Base-by-base conservation (phyloP, 345 rosid genomes). In the Pelargonium nanum region DNA sequence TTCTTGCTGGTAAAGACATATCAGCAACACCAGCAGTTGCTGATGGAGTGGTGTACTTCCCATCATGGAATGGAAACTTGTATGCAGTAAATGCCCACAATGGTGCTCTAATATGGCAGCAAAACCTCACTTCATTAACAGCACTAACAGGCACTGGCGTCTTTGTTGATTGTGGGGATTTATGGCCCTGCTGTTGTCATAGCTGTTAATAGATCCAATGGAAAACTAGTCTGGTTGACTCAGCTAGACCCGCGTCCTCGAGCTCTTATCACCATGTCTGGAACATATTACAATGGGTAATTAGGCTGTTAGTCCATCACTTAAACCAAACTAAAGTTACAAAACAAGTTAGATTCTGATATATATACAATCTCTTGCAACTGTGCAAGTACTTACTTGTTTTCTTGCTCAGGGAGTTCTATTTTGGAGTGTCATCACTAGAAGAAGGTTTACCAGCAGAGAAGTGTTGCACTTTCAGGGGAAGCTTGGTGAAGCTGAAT, bases 61-160 rank as follows among this genome's bases (percentile, higher is more conserved):
- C 85, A 9, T 69, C 76, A 12, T 83, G 84, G 85, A 83, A 83
- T 60, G 85, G 84, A 1, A 66, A 61, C 44, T 20, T 83, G 24
- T 78, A 76, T 45, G 85, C 88, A 1, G 74, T 83, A n/a, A 69
- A 65, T 13, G 83, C 87, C 12, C 51, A 67, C 30, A 65, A 19
- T 22, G 87, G 87, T 22, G 57, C 55, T 22, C 73, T 72, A 40
- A 61, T 74, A 22, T 83, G 88, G 83, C 56, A 74, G 75, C 73
- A 72, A 66, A 78, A 80, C 72, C 69, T 80, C 9, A 26, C 58
- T 19, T 48, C 80, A 50, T 10, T 73, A 50, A 75, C 83, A 0
- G 82, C 82, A 19, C 60, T 80, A 17, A 71, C 9, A 4, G 75
- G 69, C 45, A 52, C 78, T 0, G 77, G 79, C 5, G 20, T 65